Evolutionary conservation across 805 yeast genomes (phyloP).

Genomic region (Ogataea pignaliae): DNA sequence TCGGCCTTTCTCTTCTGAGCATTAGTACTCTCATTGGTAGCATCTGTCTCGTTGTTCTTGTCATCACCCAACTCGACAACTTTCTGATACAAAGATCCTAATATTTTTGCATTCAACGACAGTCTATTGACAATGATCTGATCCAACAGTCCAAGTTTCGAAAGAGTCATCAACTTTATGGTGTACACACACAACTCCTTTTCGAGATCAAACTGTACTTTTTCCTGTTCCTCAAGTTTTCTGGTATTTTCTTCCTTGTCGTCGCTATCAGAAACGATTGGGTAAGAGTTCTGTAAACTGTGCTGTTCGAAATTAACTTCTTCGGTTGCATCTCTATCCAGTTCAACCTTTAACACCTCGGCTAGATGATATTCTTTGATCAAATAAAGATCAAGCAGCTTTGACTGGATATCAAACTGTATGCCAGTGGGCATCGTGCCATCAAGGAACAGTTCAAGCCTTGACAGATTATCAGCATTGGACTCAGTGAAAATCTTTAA

Average conservation of each 20-base stretch:
- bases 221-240: conserved; percentile 6
- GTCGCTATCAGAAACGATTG: neutral
- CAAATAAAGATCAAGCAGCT: conserved; percentile 41
- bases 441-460: neutral
- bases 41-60: neutral
- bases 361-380: conserved; percentile 46
- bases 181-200: conserved; percentile 19
- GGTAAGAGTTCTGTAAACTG: no score
- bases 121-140: conserved; percentile 15
- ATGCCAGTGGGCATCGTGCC: neutral
- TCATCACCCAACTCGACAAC: neutral
- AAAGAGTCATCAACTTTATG: conserved; percentile 20
- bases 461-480: neutral
- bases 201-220: conserved; percentile 7
- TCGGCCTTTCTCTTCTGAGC: neutral
- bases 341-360: conserved; percentile 28
- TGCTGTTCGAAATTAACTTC: conserved; percentile 29
- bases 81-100: conserved; percentile 20
- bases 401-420: conserved; percentile 14
- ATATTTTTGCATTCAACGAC: conserved; percentile 16
- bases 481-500: conserved; percentile 1
- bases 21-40: neutral
- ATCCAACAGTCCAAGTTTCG: conserved; percentile 13
- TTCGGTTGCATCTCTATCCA: conserved; percentile 52
- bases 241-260: neutral